Base-by-base conservation (phyloP, 2,329 filamentous ascomycete genomes). In the Botryosphaeria dothidea region DNA sequence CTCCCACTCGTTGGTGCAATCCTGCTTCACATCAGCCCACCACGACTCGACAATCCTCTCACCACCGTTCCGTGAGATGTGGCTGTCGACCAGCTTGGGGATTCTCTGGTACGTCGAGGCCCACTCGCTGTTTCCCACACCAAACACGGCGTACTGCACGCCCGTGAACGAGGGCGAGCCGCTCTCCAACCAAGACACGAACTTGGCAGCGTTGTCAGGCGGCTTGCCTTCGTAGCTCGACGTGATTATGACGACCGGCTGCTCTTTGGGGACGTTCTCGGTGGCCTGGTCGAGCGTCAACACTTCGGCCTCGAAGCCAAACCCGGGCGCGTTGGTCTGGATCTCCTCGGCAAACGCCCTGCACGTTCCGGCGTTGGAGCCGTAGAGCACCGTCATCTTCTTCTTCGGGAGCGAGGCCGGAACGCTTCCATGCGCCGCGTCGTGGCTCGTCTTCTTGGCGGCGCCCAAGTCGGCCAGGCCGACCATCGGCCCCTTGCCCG, bases 211-310 rank as follows among this genome's bases (percentile, higher is more conserved):
- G 67, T 93, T 92, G 67, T 92, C 89, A 0, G 90, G 86, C 0
- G 91, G 88, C 63, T 91, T 83, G 0, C 91, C 91, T 70, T 93
- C 90, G 69, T 93, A 93, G 1, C 87, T 89, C 0, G 90, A 85
- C 0, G 88, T 88, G 67, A 93, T 83, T 56, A 93, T 82, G 25
- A 92, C 79, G 0, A 90, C 82, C 0, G 90, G 89, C 6, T 84
- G 81, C 27, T 85, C 81, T 57, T 81, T 86, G 0, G 88, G 85
- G 0, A 93, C 72, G 2, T 84, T 82, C 54, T 86, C 83, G 19
- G 84, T 85, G 0, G 87, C 89, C 0, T 83, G 80, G 71, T 93
- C 88, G 43, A 93, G 75, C 1, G 83, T 81, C 23, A 84, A 81
- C 1, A 89, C 77, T 3, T 69, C 27, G 4, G 86, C 85, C 3